phyloP scores from a whole-genome alignment of 495 filamentous ascomycete species.

The Penicillium egyptiacum region DNA sequence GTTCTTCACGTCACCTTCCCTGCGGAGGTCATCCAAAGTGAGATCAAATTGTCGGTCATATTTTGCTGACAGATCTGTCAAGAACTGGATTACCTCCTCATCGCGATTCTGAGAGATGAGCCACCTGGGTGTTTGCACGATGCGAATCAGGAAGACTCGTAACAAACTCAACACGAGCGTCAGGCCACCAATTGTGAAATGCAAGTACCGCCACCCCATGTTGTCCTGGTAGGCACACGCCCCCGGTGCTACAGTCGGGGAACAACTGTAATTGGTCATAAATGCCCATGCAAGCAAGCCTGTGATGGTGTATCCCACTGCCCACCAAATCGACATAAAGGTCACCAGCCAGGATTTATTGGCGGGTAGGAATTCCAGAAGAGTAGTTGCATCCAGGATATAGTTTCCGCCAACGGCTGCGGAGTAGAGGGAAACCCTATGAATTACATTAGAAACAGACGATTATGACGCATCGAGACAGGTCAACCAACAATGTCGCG shows the following conservation, averaged over 20 bases:
- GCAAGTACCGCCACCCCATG: constrained; percentile 39
- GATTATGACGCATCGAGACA: too few species aligned
- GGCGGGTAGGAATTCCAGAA: constrained; percentile 54
- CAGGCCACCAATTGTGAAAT: constrained; percentile 31
- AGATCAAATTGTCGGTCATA: constrained; percentile 25
- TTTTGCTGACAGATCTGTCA: constrained; percentile 23
- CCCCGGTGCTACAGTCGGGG: constrained; percentile 19
- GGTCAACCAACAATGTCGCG: constrained; percentile 44
- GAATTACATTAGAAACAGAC: too few species aligned
- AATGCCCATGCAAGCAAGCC: constrained; percentile 44
- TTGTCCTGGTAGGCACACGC: constrained; percentile 27
- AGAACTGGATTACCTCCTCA: constrained; percentile 23
- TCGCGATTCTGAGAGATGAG: constrained; percentile 33
- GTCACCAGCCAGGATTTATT: constrained; percentile 48
- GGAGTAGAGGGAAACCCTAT: too few species aligned
- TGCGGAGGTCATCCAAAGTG: constrained; percentile 26
- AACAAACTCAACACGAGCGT: constrained; percentile 28
- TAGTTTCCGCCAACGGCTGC: constrained; percentile 53
- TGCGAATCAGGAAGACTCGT: constrained; percentile 28
- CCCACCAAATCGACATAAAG: constrained; percentile 54
- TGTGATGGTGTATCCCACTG: constrained; percentile 49
- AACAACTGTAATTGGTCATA: constrained; percentile 41
- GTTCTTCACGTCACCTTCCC: constrained; percentile 28
- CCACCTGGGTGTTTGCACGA: constrained; percentile 34
- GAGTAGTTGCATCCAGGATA: constrained; percentile 48